Base-by-base conservation (phyloP, 306 rosid species). In the Inga oerstediana region DNA sequence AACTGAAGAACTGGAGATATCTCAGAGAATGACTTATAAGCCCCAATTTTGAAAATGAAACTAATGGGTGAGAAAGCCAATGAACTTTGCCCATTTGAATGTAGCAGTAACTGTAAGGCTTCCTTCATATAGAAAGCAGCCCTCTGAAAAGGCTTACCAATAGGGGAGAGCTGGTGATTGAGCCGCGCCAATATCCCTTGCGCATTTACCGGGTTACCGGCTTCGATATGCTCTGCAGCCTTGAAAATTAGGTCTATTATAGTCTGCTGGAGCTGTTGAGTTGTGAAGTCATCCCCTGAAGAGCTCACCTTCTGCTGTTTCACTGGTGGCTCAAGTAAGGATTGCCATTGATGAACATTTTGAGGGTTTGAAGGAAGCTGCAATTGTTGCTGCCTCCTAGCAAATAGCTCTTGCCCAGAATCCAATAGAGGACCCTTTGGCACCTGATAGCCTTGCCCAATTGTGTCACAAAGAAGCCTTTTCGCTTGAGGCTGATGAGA, bases 141-240 rank as follows among this genome's bases (percentile, higher is more conserved):
- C 98, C 98, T 92, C 59, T 90, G 97, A 72, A 93, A 93, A 77
- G 98, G 64, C 64, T 58, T 58, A 58, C 64, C 64, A 58, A 58
- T 8, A 58, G 64, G 64, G 64, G 64, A 58, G 91, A 95, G 98
- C 92, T 95, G 97, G 91, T 95, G 98, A 95, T 95, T 95, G 98
- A 95, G 98, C 98, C 98, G 98, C 98, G 98, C 98, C 98, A 95
- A 95, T 95, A 95, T 95, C 98, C 94, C 98, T 88, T 93, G 97
- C 93, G 98, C 98, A 85, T 88, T 94, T 80, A 85, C 93, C 83
- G 88, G 90, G 74, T 91, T 95, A 51, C 97, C 97, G 81, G 95
- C 86, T 91, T 93, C 98, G 64, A 95, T 93, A 89, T 93, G 85
- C 93, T 95, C 98, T 79, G 94, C 97, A 81, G 93, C 91, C 81